Conservation (phyloP, 176 grass and related monocot species). For the Zoysia pacifica region DNA sequence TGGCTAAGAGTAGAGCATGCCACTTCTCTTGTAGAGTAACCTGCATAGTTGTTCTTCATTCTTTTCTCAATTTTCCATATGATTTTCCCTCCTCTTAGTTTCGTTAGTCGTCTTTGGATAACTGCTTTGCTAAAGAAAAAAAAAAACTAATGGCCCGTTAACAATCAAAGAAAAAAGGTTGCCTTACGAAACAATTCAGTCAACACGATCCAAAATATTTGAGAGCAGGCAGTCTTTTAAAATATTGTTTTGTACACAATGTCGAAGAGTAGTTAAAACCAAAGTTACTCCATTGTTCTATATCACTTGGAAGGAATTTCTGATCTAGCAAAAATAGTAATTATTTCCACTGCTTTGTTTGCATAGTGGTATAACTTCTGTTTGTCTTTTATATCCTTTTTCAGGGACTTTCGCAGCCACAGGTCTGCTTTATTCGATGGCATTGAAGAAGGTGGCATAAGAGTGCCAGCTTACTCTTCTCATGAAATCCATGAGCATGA, state of each 20-base stretch:
- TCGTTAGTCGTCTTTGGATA: background rate
- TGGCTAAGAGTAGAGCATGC: background rate
- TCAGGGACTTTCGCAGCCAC: slow-evolving; percentile 50
- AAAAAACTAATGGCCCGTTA: background rate
- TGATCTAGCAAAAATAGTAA: background rate
- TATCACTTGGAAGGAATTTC: slow-evolving; percentile 24
- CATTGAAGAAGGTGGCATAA: slow-evolving; percentile 71
- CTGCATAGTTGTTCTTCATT: background rate
- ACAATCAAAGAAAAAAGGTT: background rate
- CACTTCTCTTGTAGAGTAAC: background rate
- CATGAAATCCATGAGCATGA: slow-evolving; percentile 80
- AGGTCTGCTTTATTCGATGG: slow-evolving; percentile 77
- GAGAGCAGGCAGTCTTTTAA: background rate
- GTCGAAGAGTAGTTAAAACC: background rate
- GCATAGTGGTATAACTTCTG: background rate
- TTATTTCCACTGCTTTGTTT: background rate
- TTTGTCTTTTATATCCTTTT: slow-evolving; percentile 27
- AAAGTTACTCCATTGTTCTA: background rate
- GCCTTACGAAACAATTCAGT: background rate
- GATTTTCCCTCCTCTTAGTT: background rate
- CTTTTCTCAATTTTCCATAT: background rate
- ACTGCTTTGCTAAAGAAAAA: background rate
- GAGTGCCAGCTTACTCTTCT: slow-evolving; percentile 63
- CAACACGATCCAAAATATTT: background rate
- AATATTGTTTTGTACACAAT: background rate